Percentiles rank a stretch among this genome's conserved stretches.
phyloP scores from a whole-genome alignment of 345 rosid species.

The Gossypium sturtianum region DNA sequence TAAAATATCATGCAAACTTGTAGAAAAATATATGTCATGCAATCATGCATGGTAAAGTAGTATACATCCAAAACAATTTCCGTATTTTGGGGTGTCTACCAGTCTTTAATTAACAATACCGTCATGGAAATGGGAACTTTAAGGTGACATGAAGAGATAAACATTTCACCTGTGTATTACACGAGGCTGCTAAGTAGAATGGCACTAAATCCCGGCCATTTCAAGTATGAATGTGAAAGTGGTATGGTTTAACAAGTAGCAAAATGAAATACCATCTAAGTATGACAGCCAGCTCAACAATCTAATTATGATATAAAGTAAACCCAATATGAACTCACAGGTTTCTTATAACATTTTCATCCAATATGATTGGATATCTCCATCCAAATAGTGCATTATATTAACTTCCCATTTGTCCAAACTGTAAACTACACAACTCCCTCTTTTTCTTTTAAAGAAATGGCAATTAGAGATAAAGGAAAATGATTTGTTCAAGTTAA shows the following conservation, averaged over 20 bases:
- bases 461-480: neutral
- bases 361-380: neutral
- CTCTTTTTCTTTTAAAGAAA: neutral
- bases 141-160: neutral
- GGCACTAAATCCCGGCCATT: neutral
- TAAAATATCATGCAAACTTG: neutral
- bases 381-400: too few species aligned
- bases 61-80: neutral
- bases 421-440: neutral
- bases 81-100: neutral
- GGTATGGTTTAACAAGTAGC: neutral
- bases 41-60: neutral
- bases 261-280: neutral
- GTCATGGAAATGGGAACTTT: neutral
- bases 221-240: neutral
- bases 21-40: neutral
- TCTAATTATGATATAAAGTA: neutral
- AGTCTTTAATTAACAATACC: neutral
- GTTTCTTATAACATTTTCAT: neutral
- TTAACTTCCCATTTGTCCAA: too few species aligned
- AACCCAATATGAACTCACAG: neutral
- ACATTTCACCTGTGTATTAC: neutral
- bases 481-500: neutral
- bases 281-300: neutral
- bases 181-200: neutral